phyloP scores from a whole-genome alignment of 768 basidiomycete species.

The Amyloporia xantha region DNA sequence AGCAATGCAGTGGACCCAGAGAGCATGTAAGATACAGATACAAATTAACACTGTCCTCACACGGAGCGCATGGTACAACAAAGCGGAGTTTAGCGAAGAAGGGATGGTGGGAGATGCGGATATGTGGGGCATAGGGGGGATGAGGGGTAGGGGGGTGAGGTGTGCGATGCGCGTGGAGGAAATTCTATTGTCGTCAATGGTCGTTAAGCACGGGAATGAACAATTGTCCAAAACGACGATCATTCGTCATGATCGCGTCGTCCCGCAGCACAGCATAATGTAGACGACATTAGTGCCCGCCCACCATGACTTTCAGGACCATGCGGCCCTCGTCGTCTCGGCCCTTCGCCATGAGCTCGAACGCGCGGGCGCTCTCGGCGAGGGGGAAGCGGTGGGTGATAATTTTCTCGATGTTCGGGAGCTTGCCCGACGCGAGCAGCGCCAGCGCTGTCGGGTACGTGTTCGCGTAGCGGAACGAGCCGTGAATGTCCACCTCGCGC shows the following conservation, averaged over 20 bases:
- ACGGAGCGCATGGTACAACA: too few species aligned
- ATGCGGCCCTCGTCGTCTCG: constrained; percentile 72
- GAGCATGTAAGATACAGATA: background rate
- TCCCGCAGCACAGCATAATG: background rate
- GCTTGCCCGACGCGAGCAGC: constrained; percentile 55
- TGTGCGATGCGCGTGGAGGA: background rate
- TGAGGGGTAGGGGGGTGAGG: background rate
- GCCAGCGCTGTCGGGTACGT: constrained; percentile 84
- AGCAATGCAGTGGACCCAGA: background rate
- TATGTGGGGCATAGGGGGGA: background rate
- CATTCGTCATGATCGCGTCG: background rate
- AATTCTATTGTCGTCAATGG: background rate
- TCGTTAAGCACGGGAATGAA: background rate
- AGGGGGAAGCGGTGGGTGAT: constrained; percentile 74
- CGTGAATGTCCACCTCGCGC: constrained; percentile 89
- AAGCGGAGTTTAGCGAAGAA: too few species aligned
- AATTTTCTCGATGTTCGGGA: constrained; percentile 62
- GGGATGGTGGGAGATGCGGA: background rate
- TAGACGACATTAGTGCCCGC: too few species aligned
- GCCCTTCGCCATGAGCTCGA: constrained; percentile 74
- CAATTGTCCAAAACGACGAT: background rate
- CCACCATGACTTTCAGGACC: constrained; percentile 89
- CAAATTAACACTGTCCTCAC: background rate
- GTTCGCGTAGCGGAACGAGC: constrained; percentile 87
- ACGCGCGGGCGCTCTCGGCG: constrained; percentile 62